Evolutionary conservation across 352 stramenopile genomes (phyloP).

Genomic region (Globisporangium nodosum): DNA sequence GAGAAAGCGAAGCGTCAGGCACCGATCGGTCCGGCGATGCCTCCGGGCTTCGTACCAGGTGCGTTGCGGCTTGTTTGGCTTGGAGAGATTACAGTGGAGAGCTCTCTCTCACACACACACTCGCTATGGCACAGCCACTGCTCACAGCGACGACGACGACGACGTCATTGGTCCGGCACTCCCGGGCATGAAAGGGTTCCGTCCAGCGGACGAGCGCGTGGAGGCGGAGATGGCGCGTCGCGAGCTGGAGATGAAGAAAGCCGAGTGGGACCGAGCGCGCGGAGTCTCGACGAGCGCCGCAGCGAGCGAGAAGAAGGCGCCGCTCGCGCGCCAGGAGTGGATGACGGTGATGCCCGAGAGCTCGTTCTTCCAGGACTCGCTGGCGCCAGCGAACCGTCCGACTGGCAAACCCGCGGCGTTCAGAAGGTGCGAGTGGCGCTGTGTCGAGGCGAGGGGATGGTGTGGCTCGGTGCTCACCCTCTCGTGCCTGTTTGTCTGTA

Average conservation of each 20-base stretch:
- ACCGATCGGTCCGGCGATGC: conserved; percentile 54
- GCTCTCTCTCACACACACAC: neutral
- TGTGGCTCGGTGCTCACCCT: neutral
- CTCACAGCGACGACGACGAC: conserved; percentile 31
- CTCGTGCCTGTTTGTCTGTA: neutral
- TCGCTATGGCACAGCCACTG: neutral
- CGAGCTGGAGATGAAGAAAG: conserved; percentile 49
- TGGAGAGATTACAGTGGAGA: neutral
- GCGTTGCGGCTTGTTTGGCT: neutral
- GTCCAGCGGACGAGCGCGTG: conserved; percentile 53
- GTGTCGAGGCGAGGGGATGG: neutral
- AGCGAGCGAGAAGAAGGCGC: conserved; percentile 3
- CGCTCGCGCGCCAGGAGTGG: conserved; percentile 59
- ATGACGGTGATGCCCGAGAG: conserved; percentile 84
- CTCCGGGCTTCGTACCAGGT: conserved; percentile 16
- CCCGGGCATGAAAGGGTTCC: conserved; percentile 75
- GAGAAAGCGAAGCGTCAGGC: conserved; percentile 6
- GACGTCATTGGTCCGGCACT: conserved; percentile 61
- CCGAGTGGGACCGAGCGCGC: conserved; percentile 52
- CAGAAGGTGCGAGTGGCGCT: conserved; percentile 22
- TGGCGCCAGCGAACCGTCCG: conserved; percentile 43
- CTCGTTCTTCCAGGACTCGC: conserved; percentile 65
- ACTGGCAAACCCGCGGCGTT: conserved; percentile 59
- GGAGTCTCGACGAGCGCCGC: conserved; percentile 9
- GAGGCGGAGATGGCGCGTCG: conserved; percentile 68